Evolutionary conservation across 129 eudicot genomes (phyloP).

Genomic region (Dittrichia graveolens): DNA sequence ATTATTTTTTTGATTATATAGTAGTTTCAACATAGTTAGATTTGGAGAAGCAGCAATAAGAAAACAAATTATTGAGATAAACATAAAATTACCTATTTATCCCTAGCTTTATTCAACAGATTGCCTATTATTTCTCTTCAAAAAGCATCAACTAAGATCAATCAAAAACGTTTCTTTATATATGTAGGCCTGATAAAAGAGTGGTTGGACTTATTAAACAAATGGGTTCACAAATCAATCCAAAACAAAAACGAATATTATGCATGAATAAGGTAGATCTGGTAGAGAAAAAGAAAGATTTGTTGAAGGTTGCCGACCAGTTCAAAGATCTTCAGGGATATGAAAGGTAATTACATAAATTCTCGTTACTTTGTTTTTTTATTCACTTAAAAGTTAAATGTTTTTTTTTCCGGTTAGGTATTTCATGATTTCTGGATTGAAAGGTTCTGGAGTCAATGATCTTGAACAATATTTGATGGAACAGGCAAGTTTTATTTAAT

Average conservation of each 20-base stretch:
- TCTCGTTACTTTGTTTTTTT: neutral
- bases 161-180: neutral
- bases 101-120: neutral
- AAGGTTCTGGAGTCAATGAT: constrained; percentile 95
- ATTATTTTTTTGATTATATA: too few relatives aligned
- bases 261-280: constrained; percentile 96
- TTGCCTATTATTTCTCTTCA: neutral
- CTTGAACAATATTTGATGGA: constrained; percentile 66
- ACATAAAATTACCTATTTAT: neutral
- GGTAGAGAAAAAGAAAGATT: constrained; percentile 84
- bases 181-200: constrained; percentile 82
- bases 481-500: constrained; percentile 54
- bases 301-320: constrained; percentile 66
- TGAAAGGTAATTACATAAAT: constrained; percentile 50
- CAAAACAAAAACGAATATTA: constrained; percentile 80
- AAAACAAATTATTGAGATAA: constrained; percentile 10
- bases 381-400: neutral
- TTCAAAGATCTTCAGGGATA: constrained; percentile 83
- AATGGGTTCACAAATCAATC: constrained; percentile 68
- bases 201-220: constrained; percentile 75
- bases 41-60: neutral
- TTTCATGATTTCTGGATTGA: constrained; percentile 89
- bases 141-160: constrained; percentile 8
- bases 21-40: neutral
- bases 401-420: constrained; percentile 42